Percentiles rank a stretch among this genome's conserved stretches.
phyloP scores from a whole-genome alignment of 208 protist species.

The Acanthamoeba triangularis region DNA sequence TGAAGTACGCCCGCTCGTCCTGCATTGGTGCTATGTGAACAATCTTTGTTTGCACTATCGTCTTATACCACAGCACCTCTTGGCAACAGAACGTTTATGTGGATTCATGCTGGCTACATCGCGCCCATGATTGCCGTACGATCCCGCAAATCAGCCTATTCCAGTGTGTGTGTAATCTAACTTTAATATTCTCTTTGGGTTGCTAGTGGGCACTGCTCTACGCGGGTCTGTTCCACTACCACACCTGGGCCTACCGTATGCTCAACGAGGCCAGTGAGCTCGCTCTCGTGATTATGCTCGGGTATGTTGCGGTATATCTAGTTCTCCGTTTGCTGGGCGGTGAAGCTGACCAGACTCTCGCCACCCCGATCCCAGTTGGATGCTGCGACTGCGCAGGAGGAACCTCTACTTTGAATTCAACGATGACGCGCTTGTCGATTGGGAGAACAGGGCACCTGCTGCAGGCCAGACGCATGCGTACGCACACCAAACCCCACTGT shows the following conservation, averaged over 20 bases:
- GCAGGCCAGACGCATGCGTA: background rate
- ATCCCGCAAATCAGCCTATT: background rate
- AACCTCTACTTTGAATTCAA: conserved; percentile 39
- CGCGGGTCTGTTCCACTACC: conserved; percentile 24
- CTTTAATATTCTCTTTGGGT: background rate
- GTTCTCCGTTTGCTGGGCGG: background rate
- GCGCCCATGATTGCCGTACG: background rate
- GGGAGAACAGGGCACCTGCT: background rate
- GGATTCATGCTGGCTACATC: background rate
- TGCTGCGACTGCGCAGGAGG: conserved; percentile 20
- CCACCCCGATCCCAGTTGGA: background rate
- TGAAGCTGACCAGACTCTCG: background rate
- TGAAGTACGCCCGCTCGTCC: background rate
- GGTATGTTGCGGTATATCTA: background rate
- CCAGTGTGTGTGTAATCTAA: background rate
- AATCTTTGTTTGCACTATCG: no score
- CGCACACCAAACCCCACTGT: background rate
- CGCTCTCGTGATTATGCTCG: background rate
- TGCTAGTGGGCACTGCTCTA: background rate
- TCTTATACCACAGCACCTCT: background rate
- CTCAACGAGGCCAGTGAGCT: conserved; percentile 36
- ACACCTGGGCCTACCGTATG: conserved; percentile 28
- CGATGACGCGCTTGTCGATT: background rate
- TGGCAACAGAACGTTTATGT: background rate
- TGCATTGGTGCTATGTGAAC: background rate